A percentile compares a stretch with the other conserved stretches of the same genome.
Evolutionary conservation across 2,329 filamentous ascomycete species (phyloP).

Genomic region (Diaporthe longicolla): DNA sequence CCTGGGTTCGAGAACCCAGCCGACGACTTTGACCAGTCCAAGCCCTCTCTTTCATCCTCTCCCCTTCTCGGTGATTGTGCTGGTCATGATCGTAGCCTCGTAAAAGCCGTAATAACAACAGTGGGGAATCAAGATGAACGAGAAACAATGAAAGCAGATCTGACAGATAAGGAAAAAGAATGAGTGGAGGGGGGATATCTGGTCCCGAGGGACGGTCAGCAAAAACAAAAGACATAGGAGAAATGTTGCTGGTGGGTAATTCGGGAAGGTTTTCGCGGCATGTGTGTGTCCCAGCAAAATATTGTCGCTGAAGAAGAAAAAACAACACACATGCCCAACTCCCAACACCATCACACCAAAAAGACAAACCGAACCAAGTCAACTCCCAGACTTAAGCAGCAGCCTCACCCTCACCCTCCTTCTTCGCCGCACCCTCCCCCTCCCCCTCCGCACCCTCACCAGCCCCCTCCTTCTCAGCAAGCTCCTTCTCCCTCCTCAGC

Average conservation of each 20-base stretch:
- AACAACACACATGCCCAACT: background rate
- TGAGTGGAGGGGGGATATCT: constrained; percentile 35
- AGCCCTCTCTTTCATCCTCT: background rate
- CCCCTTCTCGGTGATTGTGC: constrained; percentile 27
- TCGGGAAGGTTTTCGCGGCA: background rate
- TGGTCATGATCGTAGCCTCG: constrained; percentile 42
- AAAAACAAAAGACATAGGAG: constrained; percentile 28
- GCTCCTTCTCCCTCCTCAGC: constrained; percentile 36
- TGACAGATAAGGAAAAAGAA: constrained; percentile 8
- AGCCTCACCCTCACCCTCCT: background rate
- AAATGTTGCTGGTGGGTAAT: background rate
- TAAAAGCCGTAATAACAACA: constrained; percentile 38
- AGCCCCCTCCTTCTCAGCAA: constrained; percentile 34
- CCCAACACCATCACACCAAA: background rate
- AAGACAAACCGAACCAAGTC: background rate
- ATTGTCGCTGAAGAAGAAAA: background rate
- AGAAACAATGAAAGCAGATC: background rate
- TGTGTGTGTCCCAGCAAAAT: background rate
- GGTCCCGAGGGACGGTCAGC: constrained; percentile 17
- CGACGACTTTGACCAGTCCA: constrained; percentile 30
- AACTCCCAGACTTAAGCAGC: background rate
- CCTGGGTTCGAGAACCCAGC: background rate
- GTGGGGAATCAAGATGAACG: background rate
- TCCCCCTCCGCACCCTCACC: background rate
- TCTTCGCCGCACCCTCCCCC: background rate